Evolutionary conservation across 2,329 filamentous ascomycete species (phyloP).

Genomic region (Phaeoacremonium minimum): DNA sequence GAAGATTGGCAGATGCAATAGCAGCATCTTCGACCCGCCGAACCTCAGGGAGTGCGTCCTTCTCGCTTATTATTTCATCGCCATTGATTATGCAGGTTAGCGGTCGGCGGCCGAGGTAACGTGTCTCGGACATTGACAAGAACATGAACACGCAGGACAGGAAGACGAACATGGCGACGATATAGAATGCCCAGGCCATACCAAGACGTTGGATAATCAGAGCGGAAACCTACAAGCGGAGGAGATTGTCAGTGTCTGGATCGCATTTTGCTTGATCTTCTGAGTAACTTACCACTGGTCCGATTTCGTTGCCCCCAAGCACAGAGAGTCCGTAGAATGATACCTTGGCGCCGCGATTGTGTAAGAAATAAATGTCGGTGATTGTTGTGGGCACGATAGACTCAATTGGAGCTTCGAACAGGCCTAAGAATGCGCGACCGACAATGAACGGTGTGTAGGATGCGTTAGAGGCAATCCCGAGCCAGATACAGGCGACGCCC

Average conservation of each 20-base stretch:
- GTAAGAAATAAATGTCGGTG: conserved; percentile 25
- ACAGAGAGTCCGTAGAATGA: conserved; percentile 25
- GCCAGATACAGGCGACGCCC: conserved; percentile 35
- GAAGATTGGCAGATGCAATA: conserved; percentile 5
- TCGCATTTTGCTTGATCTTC: neutral
- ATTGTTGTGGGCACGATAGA: conserved; percentile 31
- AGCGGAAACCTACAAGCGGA: conserved; percentile 16
- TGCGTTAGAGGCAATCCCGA: conserved; percentile 26
- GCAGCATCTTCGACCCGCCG: neutral
- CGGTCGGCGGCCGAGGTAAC: conserved; percentile 12
- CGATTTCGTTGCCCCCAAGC: conserved; percentile 21
- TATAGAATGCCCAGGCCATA: conserved; percentile 20
- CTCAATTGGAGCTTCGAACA: conserved; percentile 28
- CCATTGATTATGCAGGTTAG: neutral
- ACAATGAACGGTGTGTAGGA: neutral
- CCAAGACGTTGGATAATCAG: conserved; percentile 30
- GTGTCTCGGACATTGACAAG: conserved; percentile 23
- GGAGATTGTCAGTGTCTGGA: neutral
- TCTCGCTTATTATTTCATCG: conserved; percentile 40
- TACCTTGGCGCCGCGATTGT: conserved; percentile 24
- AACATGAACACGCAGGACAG: conserved; percentile 22
- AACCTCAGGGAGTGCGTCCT: conserved; percentile 23
- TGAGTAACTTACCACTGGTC: conserved; percentile 18
- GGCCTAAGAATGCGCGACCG: conserved; percentile 33
- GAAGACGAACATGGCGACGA: conserved; percentile 18